These are phyloP conservation scores for Eutrema heterophyllum DNA, from an alignment of 345 rosid genomes.

Conservation along the genomic window DNA sequence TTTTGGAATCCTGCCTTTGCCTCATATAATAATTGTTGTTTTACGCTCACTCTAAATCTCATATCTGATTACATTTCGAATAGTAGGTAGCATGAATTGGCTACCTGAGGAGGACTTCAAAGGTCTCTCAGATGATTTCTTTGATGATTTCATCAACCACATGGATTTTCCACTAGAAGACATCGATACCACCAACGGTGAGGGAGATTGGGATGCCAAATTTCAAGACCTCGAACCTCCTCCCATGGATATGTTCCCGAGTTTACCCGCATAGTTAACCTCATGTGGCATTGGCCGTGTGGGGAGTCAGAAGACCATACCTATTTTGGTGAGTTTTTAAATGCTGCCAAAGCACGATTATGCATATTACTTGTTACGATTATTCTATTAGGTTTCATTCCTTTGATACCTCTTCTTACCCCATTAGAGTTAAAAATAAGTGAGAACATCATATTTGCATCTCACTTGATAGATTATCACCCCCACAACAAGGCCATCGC, in stretches of 20 bases:
- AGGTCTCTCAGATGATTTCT: slow-evolving; percentile 53
- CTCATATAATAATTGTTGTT: no score
- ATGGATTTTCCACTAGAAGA: slow-evolving; percentile 63
- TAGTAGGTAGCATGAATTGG: slow-evolving; percentile 43
- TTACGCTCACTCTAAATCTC: no score
- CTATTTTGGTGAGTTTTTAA: slow-evolving; percentile 40
- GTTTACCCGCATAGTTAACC: no score
- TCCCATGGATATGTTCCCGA: slow-evolving; percentile 41
- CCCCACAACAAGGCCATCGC: no score
- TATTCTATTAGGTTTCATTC: no score
- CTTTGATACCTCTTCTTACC: no score
- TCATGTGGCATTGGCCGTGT: slow-evolving; percentile 17
- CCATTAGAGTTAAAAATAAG: no score
- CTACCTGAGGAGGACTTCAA: slow-evolving; percentile 46
- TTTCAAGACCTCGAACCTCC: slow-evolving; percentile 71
- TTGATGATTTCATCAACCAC: slow-evolving; percentile 48
- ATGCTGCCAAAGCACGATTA: no score
- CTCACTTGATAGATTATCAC: no score
- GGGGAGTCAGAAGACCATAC: slow-evolving; percentile 13
- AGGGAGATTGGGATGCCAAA: slow-evolving; percentile 54
- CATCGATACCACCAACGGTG: no score
- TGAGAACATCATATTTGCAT: no score
- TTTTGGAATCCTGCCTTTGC: no score
- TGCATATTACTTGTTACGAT: background rate
- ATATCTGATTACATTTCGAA: background rate